A percentile compares a stretch with the other conserved stretches of the same genome.
Conservation (phyloP, 2,329 filamentous ascomycete species). For the Neoscytalidium dimidiatum region DNA sequence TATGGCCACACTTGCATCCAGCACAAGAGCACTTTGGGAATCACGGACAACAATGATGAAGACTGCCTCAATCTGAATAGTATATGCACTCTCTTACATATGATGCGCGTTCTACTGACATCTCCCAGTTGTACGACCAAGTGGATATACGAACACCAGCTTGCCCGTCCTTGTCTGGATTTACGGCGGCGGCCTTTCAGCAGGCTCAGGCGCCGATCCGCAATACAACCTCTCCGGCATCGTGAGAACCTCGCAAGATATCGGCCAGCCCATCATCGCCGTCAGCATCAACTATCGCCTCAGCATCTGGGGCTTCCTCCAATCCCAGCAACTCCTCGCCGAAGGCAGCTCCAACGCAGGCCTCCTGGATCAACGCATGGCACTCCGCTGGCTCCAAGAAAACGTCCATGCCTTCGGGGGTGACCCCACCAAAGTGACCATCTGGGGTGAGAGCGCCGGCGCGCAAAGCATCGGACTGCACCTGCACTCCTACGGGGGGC, state of each 20-base stretch:
- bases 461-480: slow-evolving; percentile 39
- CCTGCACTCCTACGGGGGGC: slow-evolving; percentile 42
- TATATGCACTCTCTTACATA: slow-evolving; percentile 56
- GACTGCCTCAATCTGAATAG: slow-evolving; percentile 50
- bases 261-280: slow-evolving; percentile 58
- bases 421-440: slow-evolving; percentile 37
- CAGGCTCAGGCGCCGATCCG: slow-evolving; percentile 22
- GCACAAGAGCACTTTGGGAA: slow-evolving; percentile 25
- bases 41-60: slow-evolving; percentile 33
- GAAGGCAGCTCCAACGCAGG: slow-evolving; percentile 49
- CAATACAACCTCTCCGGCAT: slow-evolving; percentile 35
- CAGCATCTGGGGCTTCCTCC: slow-evolving; percentile 64
- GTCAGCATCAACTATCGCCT: slow-evolving; percentile 58
- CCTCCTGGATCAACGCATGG: slow-evolving; percentile 40
- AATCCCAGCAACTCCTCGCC: slow-evolving; percentile 54
- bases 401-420: slow-evolving; percentile 48
- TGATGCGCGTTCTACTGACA: slow-evolving; percentile 52
- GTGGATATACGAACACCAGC: slow-evolving; percentile 21
- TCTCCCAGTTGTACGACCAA: slow-evolving; percentile 51
- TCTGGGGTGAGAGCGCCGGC: slow-evolving; percentile 41
- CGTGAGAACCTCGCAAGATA: slow-evolving; percentile 19
- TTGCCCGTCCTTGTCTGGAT: slow-evolving; percentile 34
- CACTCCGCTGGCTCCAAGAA: slow-evolving; percentile 46
- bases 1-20: slow-evolving; percentile 50
- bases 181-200: slow-evolving; percentile 20